Evolutionary conservation across 179 eudicot species (phyloP).

Genomic region (Nepenthes alata): DNA sequence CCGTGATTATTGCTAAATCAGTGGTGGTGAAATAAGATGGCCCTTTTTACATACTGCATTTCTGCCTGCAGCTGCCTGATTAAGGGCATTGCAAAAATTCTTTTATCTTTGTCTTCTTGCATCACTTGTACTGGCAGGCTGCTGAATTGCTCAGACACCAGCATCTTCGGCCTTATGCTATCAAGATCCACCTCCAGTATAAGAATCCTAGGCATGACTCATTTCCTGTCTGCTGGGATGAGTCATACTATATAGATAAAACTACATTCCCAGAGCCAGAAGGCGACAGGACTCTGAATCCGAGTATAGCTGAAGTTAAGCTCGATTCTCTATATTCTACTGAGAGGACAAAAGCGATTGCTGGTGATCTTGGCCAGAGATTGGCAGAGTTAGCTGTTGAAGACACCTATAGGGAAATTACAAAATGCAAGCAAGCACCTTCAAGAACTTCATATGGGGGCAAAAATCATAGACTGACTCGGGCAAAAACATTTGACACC

Average conservation of each 20-base stretch:
- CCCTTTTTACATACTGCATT: neutral
- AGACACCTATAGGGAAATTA: constrained; percentile 27
- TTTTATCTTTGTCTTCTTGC: neutral
- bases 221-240: constrained; percentile 32
- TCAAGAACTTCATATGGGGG: constrained; percentile 28
- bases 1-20: no score
- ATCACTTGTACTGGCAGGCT: constrained; percentile 42
- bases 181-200: constrained; percentile 37
- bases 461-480: constrained; percentile 30
- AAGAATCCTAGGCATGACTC: constrained; percentile 31
- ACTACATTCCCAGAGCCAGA: constrained; percentile 41
- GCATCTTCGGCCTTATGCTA: constrained; percentile 63
- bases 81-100: neutral
- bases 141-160: constrained; percentile 80
- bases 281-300: constrained; percentile 57
- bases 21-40: neutral
- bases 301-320: constrained; percentile 69
- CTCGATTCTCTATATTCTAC: constrained; percentile 40
- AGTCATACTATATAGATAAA: constrained; percentile 31
- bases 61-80: neutral
- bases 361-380: constrained; percentile 34
- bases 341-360: constrained; percentile 28
- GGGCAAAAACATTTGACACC: constrained; percentile 42
- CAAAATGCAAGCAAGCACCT: constrained; percentile 16
- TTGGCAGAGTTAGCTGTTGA: constrained; percentile 37